Evolutionary conservation across 305 asterid species (phyloP), one percentile per base, ranked within the genome.

Genomic region (Fraxinus sp.): DNA sequence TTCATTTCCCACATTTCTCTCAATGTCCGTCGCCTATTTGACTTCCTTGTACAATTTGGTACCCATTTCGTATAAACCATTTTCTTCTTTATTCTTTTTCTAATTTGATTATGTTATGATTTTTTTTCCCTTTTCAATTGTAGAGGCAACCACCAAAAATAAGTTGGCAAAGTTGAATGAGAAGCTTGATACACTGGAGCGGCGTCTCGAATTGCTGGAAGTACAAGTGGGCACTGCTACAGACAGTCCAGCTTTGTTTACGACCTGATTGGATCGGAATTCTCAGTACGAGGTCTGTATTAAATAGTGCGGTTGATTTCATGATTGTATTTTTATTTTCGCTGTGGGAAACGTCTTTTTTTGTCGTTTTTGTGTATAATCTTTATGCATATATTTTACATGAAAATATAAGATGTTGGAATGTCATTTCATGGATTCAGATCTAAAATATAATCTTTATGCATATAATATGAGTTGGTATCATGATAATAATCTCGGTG

Each of bases 11-110:
- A 94, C 80, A 90, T 95, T 83, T 95, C 99, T 5, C 98, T 94
- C 88, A 92, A 93, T 62, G 90, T 94, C 77, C 98, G 98, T 66
- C 95, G 95, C 78, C 97, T 95, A 72, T 93, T 94, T 77, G 98
- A 94, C 84, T 95, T 95, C 97, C 97, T 96, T 32, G 92, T 96
- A 14, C 98, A 96, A 84, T 95, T 95, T 83, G 99, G 99, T 94
- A 87, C 52, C 74, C 7, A 11, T 0, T 41, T 52, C 32, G 28
- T 32, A 59, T 30, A 49, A 33, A 16, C 70, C 80, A 64, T 71
- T 33, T 52, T 26, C 10, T 36, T 5, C 18, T 8, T 39, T 10
- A 7, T 66, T 18, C 71, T 18, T 14, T 44, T 41, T 37, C 16
- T 2, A 52, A 83, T 77, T 85, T 88, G 10, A 85, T 24, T 30